phyloP scores from a whole-genome alignment of 371 early-diverging fungal genomes.

The Zopfochytrium polystomum region DNA sequence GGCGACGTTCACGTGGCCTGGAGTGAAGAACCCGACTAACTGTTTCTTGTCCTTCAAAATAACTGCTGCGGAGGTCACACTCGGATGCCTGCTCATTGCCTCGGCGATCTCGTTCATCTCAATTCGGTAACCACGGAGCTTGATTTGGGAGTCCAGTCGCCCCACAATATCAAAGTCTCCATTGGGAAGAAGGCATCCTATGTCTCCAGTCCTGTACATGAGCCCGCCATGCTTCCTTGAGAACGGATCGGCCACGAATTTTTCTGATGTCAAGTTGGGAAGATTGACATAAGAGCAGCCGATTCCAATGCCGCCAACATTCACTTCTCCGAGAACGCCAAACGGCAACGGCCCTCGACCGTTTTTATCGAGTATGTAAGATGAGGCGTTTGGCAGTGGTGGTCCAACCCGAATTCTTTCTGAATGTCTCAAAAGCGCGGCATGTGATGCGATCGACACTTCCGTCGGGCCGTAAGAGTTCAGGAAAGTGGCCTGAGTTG shows the following conservation, averaged over 20 bases:
- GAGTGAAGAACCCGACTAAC: conserved; percentile 28
- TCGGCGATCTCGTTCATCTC: conserved; percentile 18
- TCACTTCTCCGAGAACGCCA: conserved; percentile 28
- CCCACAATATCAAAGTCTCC: conserved; percentile 24
- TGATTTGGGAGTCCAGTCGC: conserved; percentile 43
- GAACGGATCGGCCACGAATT: conserved; percentile 22
- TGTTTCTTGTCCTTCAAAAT: neutral
- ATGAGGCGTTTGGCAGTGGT: conserved; percentile 7
- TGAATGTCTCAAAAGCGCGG: neutral
- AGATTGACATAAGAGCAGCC: conserved; percentile 15
- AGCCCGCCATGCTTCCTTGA: neutral
- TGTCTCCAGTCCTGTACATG: conserved; percentile 25
- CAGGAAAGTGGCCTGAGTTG: conserved; percentile 10
- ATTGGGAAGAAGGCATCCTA: conserved; percentile 10
- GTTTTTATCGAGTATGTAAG: conserved; percentile 16
- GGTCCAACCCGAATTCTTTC: conserved; percentile 6
- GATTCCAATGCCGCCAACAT: conserved; percentile 22
- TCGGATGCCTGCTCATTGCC: neutral
- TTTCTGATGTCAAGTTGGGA: conserved; percentile 21
- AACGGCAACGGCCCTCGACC: conserved; percentile 8
- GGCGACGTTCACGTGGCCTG: conserved; percentile 14
- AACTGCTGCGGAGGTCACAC: conserved; percentile 13
- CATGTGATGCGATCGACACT: neutral
- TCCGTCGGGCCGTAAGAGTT: conserved; percentile 40
- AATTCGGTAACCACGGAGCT: conserved; percentile 37